Evolutionary conservation across 257 asterid genomes (phyloP).

Genomic region (Buddleja alternifolia): DNA sequence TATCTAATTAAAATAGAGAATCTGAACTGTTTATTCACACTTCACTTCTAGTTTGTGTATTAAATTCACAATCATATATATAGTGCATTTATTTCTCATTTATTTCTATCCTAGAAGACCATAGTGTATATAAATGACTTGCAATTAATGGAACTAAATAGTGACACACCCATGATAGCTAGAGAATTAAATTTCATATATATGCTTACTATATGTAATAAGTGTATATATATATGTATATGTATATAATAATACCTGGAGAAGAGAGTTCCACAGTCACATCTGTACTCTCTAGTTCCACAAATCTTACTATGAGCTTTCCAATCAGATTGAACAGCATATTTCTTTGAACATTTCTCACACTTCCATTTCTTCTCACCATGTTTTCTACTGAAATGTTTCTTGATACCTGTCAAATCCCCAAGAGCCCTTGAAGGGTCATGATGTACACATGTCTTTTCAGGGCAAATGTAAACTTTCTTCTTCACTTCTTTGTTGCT

Average conservation of each 20-base stretch:
- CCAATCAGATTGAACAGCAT: slow-evolving; percentile 97
- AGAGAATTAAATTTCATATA: too few relatives aligned
- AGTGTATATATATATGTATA: too few relatives aligned
- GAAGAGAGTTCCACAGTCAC: slow-evolving; percentile 96
- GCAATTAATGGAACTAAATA: background rate
- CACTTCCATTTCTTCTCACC: slow-evolving; percentile 98
- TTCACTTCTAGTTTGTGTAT: background rate
- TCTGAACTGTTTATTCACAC: too few relatives aligned
- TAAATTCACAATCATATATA: slow-evolving; percentile 26
- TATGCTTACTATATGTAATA: too few relatives aligned
- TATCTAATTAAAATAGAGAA: too few relatives aligned
- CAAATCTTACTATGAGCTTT: slow-evolving; percentile 95
- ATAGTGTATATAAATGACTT: background rate
- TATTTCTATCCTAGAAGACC: too few relatives aligned
- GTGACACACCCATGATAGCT: background rate
- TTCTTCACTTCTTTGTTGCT: slow-evolving; percentile 67
- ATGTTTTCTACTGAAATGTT: slow-evolving; percentile 82
- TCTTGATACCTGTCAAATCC: slow-evolving; percentile 84
- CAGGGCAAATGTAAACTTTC: slow-evolving; percentile 91
- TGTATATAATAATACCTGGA: slow-evolving; percentile 67
- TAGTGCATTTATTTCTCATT: slow-evolving; percentile 11
- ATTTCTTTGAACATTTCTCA: slow-evolving; percentile 84
- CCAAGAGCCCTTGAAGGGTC: slow-evolving; percentile 87
- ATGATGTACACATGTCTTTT: slow-evolving; percentile 79
- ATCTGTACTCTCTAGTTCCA: slow-evolving; percentile 90